Evolutionary conservation across 139 green algal genomes (phyloP), one percentile per base, ranked within the genome.

Genomic region (Chlorella sp.): DNA sequence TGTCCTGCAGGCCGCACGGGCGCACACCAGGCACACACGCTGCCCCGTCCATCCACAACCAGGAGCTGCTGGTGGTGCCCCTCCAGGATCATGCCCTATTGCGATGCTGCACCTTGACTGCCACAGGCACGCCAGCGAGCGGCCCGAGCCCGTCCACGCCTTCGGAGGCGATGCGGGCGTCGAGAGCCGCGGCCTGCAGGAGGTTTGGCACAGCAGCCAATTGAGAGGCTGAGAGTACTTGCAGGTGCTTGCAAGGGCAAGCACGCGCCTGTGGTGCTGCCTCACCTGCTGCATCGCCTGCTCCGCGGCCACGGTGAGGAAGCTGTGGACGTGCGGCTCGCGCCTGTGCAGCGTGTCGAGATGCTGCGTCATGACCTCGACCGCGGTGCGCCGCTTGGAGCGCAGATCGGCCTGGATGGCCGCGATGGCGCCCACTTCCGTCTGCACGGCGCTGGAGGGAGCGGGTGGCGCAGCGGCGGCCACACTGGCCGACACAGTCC

Each of bases 51-150:
- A 27, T 24, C 31, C 29, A 22, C 17, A 1, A 31, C n/a, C 10
- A 31, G 60, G 5, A 66, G 60, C n/a, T 34, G 62, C n/a, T 35
- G 30, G 30, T 22, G 27, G 14, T 34, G 20, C 10, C n/a, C n/a
- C 14, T 34, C n/a, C 14, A 14, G 62, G 62, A 10, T 65, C 5
- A 5, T 55, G 42, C 10, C 20, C 1, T 33, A 55, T 10, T 17
- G 10, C 10, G 10, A 10, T 31, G 22, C 32, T 33, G n/a, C 59
- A 90, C 89, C 89, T 98, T 97, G 59, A 97, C 79, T 2, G 84
- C 92, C 31, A 97, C 80, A 0, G 91, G 89, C 0, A 96, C 86
- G 30, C 92, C 94, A 2, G 90, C 86, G 23, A 98, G 78, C 0
- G 81, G 71, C 0, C 83, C 80, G 5, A 90, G 61, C 3, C 31